Evolutionary conservation across 495 filamentous ascomycete species (phyloP).

Genomic region (Cetradonia linearis): DNA sequence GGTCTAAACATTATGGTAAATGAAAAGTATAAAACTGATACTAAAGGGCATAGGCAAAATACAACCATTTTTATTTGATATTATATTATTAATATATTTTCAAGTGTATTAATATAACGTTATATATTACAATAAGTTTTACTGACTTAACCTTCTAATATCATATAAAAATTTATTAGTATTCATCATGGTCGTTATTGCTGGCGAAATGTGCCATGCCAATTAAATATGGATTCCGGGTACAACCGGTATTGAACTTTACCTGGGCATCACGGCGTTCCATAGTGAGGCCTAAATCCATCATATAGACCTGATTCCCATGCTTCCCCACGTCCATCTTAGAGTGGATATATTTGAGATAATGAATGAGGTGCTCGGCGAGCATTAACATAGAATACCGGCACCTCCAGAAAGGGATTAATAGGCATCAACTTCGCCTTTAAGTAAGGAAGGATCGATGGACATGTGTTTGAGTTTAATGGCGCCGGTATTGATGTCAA

Average conservation of each 20-base stretch:
- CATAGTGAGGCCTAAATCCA: slow-evolving; percentile 76
- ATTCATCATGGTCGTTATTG: slow-evolving; percentile 30
- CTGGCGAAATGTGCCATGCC: slow-evolving; percentile 25
- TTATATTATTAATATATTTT: too few species aligned
- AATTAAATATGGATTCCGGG: slow-evolving; percentile 15
- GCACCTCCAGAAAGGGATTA: slow-evolving; percentile 94
- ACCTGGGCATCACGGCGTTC: slow-evolving; percentile 15
- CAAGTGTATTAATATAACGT: too few species aligned
- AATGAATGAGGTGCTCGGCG: neutral
- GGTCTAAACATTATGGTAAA: too few species aligned
- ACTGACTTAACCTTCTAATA: too few species aligned
- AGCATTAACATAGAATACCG: slow-evolving; percentile 57
- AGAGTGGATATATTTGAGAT: neutral
- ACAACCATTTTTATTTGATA: too few species aligned
- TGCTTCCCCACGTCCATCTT: slow-evolving; percentile 19
- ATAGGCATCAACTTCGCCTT: slow-evolving; percentile 97
- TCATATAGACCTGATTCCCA: slow-evolving; percentile 29
- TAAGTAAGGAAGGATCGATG: slow-evolving; percentile 94
- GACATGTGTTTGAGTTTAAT: slow-evolving; percentile 98
- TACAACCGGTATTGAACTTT: neutral
- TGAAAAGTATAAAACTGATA: too few species aligned
- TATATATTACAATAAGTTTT: too few species aligned
- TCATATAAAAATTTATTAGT: too few species aligned
- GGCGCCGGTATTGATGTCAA: slow-evolving; percentile 38
- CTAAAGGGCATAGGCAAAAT: too few species aligned